Percentiles rank a stretch among this genome's conserved stretches.
Evolutionary conservation across 2,329 filamentous ascomycete species (phyloP).

Genomic region (Cercospora sp.): DNA sequence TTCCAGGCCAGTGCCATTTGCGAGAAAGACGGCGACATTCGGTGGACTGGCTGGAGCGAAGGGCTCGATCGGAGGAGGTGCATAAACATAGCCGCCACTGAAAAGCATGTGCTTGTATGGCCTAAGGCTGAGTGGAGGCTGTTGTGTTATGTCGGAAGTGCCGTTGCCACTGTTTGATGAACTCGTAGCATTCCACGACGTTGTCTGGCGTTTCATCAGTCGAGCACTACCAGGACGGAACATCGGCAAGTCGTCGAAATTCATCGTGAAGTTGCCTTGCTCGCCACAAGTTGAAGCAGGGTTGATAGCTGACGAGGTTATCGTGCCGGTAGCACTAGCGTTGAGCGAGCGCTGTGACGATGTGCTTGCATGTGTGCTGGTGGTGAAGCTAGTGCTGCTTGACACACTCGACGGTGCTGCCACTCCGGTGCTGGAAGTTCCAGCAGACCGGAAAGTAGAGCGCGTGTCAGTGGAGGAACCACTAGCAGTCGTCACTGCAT

Average conservation of each 20-base stretch:
- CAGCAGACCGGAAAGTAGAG: neutral
- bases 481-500: neutral
- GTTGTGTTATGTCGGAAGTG: constrained; percentile 37
- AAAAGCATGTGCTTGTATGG: constrained; percentile 56
- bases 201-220: constrained; percentile 15
- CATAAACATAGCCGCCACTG: constrained; percentile 53
- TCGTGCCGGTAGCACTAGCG: constrained; percentile 20
- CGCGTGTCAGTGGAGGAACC: neutral
- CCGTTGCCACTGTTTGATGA: constrained; percentile 25
- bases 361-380: neutral
- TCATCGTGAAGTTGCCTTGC: constrained; percentile 46
- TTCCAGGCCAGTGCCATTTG: constrained; percentile 34
- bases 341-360: constrained; percentile 11
- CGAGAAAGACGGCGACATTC: constrained; percentile 51
- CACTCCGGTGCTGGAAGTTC: neutral
- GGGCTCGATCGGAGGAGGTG: constrained; percentile 47
- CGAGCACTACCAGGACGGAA: constrained; percentile 35
- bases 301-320: constrained; percentile 27
- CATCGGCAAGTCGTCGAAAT: constrained; percentile 42
- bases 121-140: constrained; percentile 43
- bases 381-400: neutral
- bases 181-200: constrained; percentile 12
- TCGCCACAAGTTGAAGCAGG: constrained; percentile 44
- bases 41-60: constrained; percentile 49
- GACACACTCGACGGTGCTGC: neutral